phyloP scores from a whole-genome alignment of 164 flowering plant species.

The Dillenia turbinata region DNA sequence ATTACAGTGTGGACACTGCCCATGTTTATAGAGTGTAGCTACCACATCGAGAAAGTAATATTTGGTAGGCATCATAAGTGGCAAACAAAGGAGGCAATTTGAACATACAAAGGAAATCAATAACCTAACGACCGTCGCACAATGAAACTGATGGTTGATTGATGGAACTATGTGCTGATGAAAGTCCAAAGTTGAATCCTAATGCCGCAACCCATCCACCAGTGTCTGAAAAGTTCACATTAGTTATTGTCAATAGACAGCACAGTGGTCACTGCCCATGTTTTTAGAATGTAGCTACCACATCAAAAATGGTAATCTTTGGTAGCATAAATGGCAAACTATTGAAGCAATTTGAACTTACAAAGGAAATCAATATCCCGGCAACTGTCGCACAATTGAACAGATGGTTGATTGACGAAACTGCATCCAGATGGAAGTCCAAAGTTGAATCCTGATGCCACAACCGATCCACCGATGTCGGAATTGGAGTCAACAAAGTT shows the following conservation, averaged over 20 bases:
- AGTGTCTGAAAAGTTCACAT: background rate
- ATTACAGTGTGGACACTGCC: no score
- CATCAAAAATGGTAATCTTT: no score
- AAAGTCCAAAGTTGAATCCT: conserved; percentile 9
- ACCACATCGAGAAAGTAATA: no score
- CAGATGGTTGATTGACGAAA: conserved; percentile 14
- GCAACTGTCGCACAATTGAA: conserved; percentile 17
- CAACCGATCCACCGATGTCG: conserved; percentile 21
- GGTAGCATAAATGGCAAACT: background rate
- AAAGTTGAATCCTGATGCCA: conserved; percentile 15
- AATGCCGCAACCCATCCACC: conserved; percentile 23
- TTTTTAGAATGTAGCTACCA: no score
- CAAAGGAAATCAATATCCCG: conserved; percentile 16
- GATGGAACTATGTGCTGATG: conserved; percentile 15
- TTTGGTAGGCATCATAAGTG: background rate
- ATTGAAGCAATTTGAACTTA: background rate
- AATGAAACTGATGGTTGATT: conserved; percentile 14
- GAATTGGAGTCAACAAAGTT: conserved; percentile 16
- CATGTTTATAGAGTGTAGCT: no score
- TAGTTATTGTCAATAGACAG: background rate
- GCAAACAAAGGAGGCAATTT: background rate
- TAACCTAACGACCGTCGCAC: conserved; percentile 16
- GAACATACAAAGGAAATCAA: conserved; percentile 19
- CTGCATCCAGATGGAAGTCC: conserved; percentile 11
- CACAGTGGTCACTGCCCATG: background rate